A percentile compares a stretch with the other conserved stretches of the same genome.
Evolutionary conservation across 768 basidiomycete genomes (phyloP).

Genomic region (Kwoniella pini): DNA sequence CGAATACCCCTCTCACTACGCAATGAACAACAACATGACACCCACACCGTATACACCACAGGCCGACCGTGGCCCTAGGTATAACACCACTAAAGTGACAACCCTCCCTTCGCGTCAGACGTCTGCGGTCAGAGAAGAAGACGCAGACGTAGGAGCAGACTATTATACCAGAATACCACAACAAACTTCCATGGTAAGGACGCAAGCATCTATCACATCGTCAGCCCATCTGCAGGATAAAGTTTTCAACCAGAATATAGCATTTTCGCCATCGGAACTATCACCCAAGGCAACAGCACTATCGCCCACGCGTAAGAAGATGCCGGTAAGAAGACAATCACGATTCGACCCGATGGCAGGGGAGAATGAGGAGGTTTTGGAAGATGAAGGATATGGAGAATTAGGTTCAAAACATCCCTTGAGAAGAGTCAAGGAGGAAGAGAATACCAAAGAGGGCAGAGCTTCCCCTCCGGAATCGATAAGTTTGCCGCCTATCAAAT

Average conservation of each 20-base stretch:
- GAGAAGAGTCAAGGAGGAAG: slow-evolving; percentile 34
- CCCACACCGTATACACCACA: not conserved
- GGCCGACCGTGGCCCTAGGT: slow-evolving; percentile 2
- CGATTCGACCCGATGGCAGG: slow-evolving; percentile 48
- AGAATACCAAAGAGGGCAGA: slow-evolving; percentile 3
- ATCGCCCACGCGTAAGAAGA: slow-evolving; percentile 79
- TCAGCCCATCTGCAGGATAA: not conserved
- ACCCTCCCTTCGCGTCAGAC: not conserved
- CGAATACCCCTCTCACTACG: not conserved
- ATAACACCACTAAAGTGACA: not conserved
- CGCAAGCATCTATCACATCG: not conserved
- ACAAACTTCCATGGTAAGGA: slow-evolving; percentile 5
- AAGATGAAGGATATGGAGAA: slow-evolving; percentile 43
- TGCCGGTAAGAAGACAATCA: slow-evolving; percentile 27
- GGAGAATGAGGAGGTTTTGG: slow-evolving; percentile 26
- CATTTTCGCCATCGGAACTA: slow-evolving; percentile 62
- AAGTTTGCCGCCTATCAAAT: slow-evolving; percentile 48
- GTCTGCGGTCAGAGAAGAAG: not conserved
- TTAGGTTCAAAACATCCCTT: slow-evolving; percentile 39
- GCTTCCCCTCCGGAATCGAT: slow-evolving; percentile 7
- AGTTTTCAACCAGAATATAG: not conserved
- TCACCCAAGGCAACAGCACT: slow-evolving; percentile 87
- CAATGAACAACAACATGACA: not conserved
- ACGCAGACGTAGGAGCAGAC: not conserved
- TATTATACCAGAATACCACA: not conserved